Evolutionary conservation across 208 protist species (phyloP).

Genomic region (Acanthamoeba culbertsoni): DNA sequence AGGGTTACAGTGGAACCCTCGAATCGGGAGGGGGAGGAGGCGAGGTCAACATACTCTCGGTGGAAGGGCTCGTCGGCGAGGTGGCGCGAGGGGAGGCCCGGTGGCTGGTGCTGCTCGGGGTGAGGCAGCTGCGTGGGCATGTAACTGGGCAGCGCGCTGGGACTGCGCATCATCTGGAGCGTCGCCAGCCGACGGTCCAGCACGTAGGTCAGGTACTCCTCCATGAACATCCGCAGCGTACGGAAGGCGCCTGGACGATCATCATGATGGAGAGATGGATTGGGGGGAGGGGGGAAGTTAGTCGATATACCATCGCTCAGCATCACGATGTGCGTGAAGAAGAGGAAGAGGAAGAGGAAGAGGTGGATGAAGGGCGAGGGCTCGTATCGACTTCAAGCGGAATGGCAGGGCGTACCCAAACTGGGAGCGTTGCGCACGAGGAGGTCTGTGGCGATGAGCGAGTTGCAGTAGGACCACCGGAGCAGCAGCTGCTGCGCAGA

Average conservation of each 20-base stretch:
- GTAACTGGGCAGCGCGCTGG: neutral
- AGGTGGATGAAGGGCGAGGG: neutral
- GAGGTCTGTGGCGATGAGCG: slow-evolving; percentile 36
- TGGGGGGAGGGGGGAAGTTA: no score
- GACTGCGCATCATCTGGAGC: neutral
- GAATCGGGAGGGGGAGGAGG: neutral
- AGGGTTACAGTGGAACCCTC: neutral
- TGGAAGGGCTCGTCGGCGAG: neutral
- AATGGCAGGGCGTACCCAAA: neutral
- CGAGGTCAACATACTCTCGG: neutral
- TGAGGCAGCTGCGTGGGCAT: neutral
- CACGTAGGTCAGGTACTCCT: slow-evolving; percentile 51
- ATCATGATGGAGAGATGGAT: neutral
- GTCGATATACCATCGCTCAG: no score
- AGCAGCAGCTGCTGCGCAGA: slow-evolving; percentile 47
- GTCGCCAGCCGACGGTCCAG: slow-evolving; percentile 2
- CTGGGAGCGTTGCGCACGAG: neutral
- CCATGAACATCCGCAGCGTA: slow-evolving; percentile 29
- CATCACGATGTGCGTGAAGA: no score
- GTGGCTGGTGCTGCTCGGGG: neutral
- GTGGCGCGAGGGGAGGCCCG: neutral
- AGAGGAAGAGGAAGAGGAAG: neutral
- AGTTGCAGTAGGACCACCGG: slow-evolving; percentile 49
- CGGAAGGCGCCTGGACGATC: neutral
- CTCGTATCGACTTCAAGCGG: no score